phyloP scores from a whole-genome alignment of 305 asterid species.

The Andrographis paniculata region DNA sequence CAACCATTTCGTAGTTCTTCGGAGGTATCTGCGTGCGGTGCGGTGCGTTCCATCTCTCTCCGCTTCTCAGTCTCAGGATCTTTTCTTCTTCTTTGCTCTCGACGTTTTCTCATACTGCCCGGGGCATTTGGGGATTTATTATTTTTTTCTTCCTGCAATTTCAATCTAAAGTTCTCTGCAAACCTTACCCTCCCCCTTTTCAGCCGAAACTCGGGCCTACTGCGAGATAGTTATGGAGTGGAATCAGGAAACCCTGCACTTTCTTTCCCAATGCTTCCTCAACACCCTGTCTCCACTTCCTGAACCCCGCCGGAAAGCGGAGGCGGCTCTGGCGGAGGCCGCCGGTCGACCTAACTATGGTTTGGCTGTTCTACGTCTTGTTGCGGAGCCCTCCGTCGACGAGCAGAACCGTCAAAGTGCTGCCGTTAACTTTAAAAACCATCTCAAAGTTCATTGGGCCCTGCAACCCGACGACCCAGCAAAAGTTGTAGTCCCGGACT shows the following conservation, averaged over 20 bases:
- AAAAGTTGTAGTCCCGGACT: constrained; percentile 33
- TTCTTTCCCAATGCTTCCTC: constrained; percentile 75
- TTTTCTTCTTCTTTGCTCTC: too few relatives aligned
- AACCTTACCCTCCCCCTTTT: constrained; percentile 32
- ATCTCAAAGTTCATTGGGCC: constrained; percentile 65
- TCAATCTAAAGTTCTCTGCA: constrained; percentile 8
- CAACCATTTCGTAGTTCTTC: too few relatives aligned
- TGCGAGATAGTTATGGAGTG: constrained; percentile 50
- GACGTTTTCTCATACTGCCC: too few relatives aligned
- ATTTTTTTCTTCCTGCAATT: constrained; percentile 2
- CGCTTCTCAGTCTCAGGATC: too few relatives aligned
- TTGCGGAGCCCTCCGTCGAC: constrained; percentile 66
- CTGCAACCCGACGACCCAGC: constrained; percentile 25
- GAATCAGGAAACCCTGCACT: constrained; percentile 63
- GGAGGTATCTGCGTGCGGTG: too few relatives aligned
- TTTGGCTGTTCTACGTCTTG: constrained; percentile 82
- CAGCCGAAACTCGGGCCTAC: constrained; percentile 1
- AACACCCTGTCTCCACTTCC: constrained; percentile 64
- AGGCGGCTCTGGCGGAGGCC: constrained; percentile 53
- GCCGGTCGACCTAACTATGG: constrained; percentile 64
- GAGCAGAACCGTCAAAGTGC: constrained; percentile 91
- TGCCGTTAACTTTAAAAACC: constrained; percentile 85
- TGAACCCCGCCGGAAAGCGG: constrained; percentile 77
- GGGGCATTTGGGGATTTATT: too few relatives aligned
- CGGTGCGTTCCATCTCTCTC: too few relatives aligned